Conservation (phyloP, 495 filamentous ascomycete genomes). For the Pyronema domesticum region DNA sequence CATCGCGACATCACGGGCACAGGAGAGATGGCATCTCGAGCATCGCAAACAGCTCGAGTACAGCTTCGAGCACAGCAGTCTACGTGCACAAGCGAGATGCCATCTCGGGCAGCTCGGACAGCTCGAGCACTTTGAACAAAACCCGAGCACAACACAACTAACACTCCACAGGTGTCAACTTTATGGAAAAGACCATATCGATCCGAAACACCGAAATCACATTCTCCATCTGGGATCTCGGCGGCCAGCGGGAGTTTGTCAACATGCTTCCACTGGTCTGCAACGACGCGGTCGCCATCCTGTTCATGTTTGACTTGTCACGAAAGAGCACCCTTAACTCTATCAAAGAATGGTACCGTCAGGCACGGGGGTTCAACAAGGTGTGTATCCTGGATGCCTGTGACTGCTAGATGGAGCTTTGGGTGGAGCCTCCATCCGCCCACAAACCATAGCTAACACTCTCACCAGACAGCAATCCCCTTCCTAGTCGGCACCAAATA, state of each 20-base stretch:
- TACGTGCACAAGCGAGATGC: too few species aligned
- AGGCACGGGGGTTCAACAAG: conserved; percentile 96
- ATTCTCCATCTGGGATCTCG: conserved; percentile 97
- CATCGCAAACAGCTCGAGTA: too few species aligned
- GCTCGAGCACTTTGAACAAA: too few species aligned
- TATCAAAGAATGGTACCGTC: conserved; percentile 98
- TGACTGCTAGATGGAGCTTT: not conserved
- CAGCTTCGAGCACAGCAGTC: too few species aligned
- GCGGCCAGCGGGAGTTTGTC: conserved; percentile 94
- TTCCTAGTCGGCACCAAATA: conserved; percentile 96
- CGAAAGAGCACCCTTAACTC: conserved; percentile 95
- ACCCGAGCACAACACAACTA: not conserved
- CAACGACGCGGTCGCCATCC: conserved; percentile 93
- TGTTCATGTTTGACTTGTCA: conserved; percentile 99
- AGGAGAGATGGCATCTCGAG: not conserved
- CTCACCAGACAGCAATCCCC: conserved; percentile 65
- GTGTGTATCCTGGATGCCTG: conserved; percentile 1
- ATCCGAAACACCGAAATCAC: conserved; percentile 99
- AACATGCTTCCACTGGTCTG: conserved; percentile 98
- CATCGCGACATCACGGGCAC: not conserved
- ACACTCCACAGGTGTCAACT: conserved; percentile 57
- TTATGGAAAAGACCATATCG: conserved; percentile 99
- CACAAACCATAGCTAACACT: not conserved
- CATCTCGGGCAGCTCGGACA: too few species aligned
- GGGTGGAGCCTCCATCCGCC: too few species aligned